Evolutionary conservation across 345 rosid genomes (phyloP).

Genomic region (Salix arbutifolia): DNA sequence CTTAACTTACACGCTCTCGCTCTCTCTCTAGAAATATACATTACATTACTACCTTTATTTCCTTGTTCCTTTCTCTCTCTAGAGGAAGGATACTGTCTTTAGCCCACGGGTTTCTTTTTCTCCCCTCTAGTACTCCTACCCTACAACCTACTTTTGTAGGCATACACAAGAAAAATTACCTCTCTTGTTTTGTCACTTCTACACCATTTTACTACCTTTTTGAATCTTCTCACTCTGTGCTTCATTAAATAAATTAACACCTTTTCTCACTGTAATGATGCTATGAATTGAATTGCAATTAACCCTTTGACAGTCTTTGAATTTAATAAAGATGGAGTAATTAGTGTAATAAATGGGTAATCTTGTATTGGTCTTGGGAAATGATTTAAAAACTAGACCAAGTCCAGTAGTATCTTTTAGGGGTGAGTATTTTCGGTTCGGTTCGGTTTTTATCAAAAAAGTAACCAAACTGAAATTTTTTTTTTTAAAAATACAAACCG

Average conservation of each 20-base stretch:
- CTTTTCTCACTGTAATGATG: neutral
- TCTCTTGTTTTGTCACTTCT: neutral
- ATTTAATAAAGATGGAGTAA: neutral
- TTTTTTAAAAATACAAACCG: too few relatives aligned
- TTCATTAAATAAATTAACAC: neutral
- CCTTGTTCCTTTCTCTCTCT: neutral
- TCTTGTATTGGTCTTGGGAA: neutral
- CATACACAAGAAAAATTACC: neutral
- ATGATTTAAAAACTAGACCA: neutral
- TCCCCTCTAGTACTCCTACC: neutral
- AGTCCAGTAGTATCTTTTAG: too few relatives aligned
- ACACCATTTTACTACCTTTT: neutral
- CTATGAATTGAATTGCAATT: neutral
- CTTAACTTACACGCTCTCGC: neutral
- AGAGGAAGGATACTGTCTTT: conserved; percentile 2
- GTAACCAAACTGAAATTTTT: too few relatives aligned
- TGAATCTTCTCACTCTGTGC: neutral
- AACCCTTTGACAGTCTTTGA: neutral
- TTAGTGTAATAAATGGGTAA: neutral
- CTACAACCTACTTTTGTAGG: neutral
- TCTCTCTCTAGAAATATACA: neutral
- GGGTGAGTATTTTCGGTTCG: too few relatives aligned
- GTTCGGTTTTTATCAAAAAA: too few relatives aligned
- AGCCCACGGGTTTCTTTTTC: conserved; percentile 14
- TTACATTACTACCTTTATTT: neutral